Evolutionary conservation across 305 asterid genomes (phyloP).

Genomic region (Lippia alba): DNA sequence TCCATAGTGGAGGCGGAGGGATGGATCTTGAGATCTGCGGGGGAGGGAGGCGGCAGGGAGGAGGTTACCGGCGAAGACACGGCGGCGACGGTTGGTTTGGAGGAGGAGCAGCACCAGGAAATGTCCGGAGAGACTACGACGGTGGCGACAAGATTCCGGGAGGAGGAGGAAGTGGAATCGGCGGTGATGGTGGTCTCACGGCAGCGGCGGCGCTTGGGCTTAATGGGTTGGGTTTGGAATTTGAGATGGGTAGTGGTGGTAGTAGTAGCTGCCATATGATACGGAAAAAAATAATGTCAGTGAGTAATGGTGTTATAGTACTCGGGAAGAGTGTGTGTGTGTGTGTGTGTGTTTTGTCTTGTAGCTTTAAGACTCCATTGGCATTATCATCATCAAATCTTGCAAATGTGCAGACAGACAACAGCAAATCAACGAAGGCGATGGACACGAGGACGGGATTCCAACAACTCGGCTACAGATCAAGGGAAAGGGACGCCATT

Average conservation of each 20-base stretch:
- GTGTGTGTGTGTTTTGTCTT: conserved; percentile 32
- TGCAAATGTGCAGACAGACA: no score
- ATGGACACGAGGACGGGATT: no score
- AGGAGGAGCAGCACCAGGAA: conserved; percentile 39
- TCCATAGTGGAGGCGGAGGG: conserved; percentile 55
- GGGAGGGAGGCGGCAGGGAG: conserved; percentile 20
- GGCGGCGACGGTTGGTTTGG: conserved; percentile 34
- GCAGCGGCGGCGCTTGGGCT: conserved; percentile 69
- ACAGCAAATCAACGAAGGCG: no score
- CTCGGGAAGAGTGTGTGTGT: conserved; percentile 20
- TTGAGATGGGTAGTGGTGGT: conserved; percentile 55
- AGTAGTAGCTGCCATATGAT: conserved; percentile 61
- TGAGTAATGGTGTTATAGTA: neutral
- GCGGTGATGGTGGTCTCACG: conserved; percentile 70
- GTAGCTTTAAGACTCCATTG: conserved; percentile 38
- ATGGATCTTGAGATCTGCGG: conserved; percentile 50
- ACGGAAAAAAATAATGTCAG: neutral
- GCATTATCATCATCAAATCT: conserved; percentile 23
- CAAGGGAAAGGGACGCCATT: no score
- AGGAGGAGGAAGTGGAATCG: conserved; percentile 27
- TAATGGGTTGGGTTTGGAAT: conserved; percentile 55
- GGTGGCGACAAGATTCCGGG: conserved; percentile 41
- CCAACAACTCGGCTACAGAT: no score
- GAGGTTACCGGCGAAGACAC: neutral
- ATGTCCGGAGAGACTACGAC: conserved; percentile 45